Conservation (phyloP, 2,329 filamentous ascomycete species). For the Ceratocystis cubensis region DNA sequence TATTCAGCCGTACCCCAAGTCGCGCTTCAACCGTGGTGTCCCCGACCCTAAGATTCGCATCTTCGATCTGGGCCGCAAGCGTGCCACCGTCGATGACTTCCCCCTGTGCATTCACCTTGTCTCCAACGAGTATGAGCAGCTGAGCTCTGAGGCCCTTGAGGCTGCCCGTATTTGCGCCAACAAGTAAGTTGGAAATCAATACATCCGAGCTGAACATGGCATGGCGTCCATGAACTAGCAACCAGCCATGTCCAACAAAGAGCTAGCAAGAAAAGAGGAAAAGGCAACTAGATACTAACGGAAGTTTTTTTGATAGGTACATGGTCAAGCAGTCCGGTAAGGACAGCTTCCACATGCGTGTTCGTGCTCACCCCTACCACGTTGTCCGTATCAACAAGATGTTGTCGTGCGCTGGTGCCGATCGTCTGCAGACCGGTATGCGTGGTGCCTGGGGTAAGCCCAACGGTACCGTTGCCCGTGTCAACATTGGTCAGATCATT, state of each 20-base stretch:
- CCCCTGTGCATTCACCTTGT: constrained; percentile 98
- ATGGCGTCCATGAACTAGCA: neutral
- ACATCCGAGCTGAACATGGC: neutral
- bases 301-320: constrained; percentile 34
- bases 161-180: constrained; percentile 99
- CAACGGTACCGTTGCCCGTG: constrained; percentile 96
- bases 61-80: constrained; percentile 98
- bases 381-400: constrained; percentile 99
- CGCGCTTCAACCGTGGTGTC: constrained; percentile 99
- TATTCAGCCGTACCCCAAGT: constrained; percentile 87
- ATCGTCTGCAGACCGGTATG: constrained; percentile 99
- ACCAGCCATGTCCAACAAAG: neutral
- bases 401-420: constrained; percentile 99
- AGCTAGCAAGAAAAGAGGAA: neutral
- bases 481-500: constrained; percentile 99
- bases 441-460: constrained; percentile 99
- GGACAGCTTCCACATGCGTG: constrained; percentile 61
- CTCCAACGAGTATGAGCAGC: constrained; percentile 99
- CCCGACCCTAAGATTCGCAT: constrained; percentile 77
- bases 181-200: constrained; percentile 44
- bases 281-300: neutral
- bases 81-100: constrained; percentile 98
- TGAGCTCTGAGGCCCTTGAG: constrained; percentile 98
- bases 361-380: constrained; percentile 96
- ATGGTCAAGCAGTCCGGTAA: constrained; percentile 60